Conservation (phyloP, 257 asterid genomes). For the Salvia rosmarinus region DNA sequence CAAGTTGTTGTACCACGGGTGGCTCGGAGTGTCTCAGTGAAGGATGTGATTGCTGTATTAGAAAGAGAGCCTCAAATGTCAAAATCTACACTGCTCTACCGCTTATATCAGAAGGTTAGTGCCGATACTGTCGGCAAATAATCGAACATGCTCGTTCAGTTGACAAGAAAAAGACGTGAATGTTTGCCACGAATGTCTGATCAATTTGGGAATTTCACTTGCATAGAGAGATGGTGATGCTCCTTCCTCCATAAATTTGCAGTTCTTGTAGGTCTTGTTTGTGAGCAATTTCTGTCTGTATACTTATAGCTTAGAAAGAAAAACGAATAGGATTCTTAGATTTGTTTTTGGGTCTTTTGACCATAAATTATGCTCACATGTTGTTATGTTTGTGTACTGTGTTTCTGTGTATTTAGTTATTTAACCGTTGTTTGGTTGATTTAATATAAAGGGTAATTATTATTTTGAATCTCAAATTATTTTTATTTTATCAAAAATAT, state of each 20-base stretch:
- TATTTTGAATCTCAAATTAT: too few species aligned
- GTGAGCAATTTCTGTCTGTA: background rate
- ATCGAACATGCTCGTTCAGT: background rate
- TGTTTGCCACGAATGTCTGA: background rate
- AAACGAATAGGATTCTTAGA: background rate
- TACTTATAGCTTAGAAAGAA: background rate
- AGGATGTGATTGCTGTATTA: constrained; percentile 75
- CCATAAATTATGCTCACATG: background rate
- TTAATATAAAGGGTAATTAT: too few species aligned
- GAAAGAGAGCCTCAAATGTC: constrained; percentile 98
- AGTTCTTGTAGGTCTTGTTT: background rate
- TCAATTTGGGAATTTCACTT: background rate
- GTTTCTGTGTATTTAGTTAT: too few species aligned
- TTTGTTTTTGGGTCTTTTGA: background rate
- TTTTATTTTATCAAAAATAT: too few species aligned
- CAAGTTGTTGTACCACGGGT: constrained; percentile 57
- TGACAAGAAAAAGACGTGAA: background rate
- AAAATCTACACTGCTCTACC: constrained; percentile 65
- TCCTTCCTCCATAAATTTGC: background rate
- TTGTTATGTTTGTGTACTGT: too few species aligned
- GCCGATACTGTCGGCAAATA: background rate
- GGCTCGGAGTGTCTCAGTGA: constrained; percentile 62
- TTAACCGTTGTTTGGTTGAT: too few species aligned
- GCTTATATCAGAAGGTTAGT: constrained; percentile 45
- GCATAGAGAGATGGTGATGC: background rate